Base-by-base conservation (phyloP, 441 rosid genomes). In the Erodium chrysanthum region DNA sequence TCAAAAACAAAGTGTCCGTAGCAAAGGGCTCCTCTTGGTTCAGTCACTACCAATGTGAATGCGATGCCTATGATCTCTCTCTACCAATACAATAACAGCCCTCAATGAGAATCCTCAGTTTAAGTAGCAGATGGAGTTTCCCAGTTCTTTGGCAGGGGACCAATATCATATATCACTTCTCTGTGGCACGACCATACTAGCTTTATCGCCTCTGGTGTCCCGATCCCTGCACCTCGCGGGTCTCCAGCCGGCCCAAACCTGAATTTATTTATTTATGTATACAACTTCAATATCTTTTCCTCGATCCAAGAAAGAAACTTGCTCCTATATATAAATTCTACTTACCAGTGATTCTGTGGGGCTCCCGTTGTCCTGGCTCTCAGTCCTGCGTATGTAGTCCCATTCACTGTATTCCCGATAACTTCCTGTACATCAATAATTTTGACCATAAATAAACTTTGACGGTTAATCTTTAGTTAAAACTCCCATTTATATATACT, bases 171-270 rank as follows among this genome's bases (percentile, higher is more conserved):
- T 64, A 94, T 94, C 76, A 94, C 52, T 71, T 94, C 98, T 75
- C 97, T 84, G 74, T 94, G 98, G 83, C 97, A 89, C 70, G 98
- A 94, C 98, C 98, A 94, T 8, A 94, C 98, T 2, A 91, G 86
- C 84, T 84, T 91, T 84, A 94, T 91, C 1, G 98, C 98, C 69
- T 94, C 98, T 0, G 98, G 96, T 15, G 97, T 91, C 50, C 98
- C 98, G 54, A 94, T 94, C 64, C 98, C 98, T 0, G 98, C 98
- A 37, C 98, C 97, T 80, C 97, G 85, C 0, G 98, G 98, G 77
- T 94, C 98, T 31, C 98, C 98, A 0, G 97, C 88, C 0, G 97
- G 98, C 75, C 98, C 98, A 76, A 94, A 94, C 97, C 98, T 93
- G 79, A 18, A 7, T 15, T 52, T 17, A 5, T 69, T 48, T 33